Conservation (phyloP, 345 rosid species). For the Camelina sativa region DNA sequence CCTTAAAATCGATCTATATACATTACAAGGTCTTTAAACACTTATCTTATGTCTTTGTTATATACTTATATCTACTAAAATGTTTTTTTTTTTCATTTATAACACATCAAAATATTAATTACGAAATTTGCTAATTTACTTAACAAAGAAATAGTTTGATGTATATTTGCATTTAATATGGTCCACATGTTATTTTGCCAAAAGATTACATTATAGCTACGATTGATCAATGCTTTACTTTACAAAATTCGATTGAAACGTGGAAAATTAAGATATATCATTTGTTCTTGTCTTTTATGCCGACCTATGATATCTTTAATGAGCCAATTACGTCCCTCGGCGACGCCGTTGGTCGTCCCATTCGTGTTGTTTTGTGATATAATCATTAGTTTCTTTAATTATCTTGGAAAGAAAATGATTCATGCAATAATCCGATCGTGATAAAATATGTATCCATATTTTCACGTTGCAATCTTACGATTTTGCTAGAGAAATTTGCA, state of each 20-base stretch:
- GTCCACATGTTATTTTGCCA: too few species aligned
- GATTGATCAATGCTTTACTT: neutral
- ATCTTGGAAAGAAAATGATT: neutral
- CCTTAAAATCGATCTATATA: too few species aligned
- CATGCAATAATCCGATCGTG: slow-evolving; percentile 3
- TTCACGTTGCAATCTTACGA: neutral
- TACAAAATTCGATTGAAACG: slow-evolving; percentile 3
- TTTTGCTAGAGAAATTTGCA: neutral
- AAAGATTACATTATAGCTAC: too few species aligned
- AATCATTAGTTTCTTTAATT: slow-evolving; percentile 15
- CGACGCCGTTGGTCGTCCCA: slow-evolving; percentile 14
- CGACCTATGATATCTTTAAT: slow-evolving; percentile 39
- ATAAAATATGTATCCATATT: neutral
- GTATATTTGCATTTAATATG: too few species aligned
- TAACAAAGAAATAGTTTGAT: too few species aligned
- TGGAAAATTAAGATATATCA: slow-evolving; percentile 4
- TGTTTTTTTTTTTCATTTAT: too few species aligned
- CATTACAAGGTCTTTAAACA: too few species aligned
- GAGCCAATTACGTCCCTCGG: slow-evolving; percentile 21
- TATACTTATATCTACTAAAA: too few species aligned
- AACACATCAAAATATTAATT: too few species aligned
- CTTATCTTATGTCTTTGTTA: too few species aligned
- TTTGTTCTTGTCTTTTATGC: slow-evolving; percentile 42
- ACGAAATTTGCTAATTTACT: too few species aligned
- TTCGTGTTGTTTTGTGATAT: slow-evolving; percentile 7